Base-by-base conservation (phyloP, 345 rosid species). In the Geranium rotundifolium region DNA sequence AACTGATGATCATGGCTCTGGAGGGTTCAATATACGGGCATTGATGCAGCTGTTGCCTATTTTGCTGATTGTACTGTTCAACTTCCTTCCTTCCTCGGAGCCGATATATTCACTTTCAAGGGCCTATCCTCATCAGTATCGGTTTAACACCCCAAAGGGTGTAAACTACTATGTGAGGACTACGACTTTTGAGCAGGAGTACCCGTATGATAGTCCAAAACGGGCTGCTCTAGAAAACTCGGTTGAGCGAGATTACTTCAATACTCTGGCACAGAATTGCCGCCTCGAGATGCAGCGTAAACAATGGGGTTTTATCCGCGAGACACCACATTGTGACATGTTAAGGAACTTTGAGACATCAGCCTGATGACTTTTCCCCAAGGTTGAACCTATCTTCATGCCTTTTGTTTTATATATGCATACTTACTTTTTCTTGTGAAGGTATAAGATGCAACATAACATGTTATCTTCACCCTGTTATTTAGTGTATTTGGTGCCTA, bases 271-370 rank as follows among this genome's bases (percentile, higher is more conserved):
- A 0, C 97, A 92, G 78, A 85, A 89, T 69, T 92, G 98, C 74
- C 72, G 97, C 80, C 70, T 68, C 46, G 98, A 92, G 78, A 17
- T 87, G 79, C 95, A 85, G 80, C 77, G 97, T 70, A 71, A 80
- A 67, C 97, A 84, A 67, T 89, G 95, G 98, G 98, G 97, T 1
- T 87, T 87, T 63, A 65, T 92, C 17, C 79, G 80, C 13, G 97
- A 89, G 79, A 89, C 87, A 14, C 97, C 98, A 41, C 90, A 87
- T 60, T 89, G 93, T 57, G 90, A 87, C 8, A 67, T 83, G 93
- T 69, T 83, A 80, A 59, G 70, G 71, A 77, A 72, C 67, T 91
- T 82, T 62, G 81, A 78, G 76, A 39, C 68, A 2, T 68, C 69
- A n/a, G 85, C 84, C 67, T 82, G 77, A 78, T 64, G 68, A 68